phyloP scores from a whole-genome alignment of 371 early-diverging fungal species.

The Mortierella sp. region DNA sequence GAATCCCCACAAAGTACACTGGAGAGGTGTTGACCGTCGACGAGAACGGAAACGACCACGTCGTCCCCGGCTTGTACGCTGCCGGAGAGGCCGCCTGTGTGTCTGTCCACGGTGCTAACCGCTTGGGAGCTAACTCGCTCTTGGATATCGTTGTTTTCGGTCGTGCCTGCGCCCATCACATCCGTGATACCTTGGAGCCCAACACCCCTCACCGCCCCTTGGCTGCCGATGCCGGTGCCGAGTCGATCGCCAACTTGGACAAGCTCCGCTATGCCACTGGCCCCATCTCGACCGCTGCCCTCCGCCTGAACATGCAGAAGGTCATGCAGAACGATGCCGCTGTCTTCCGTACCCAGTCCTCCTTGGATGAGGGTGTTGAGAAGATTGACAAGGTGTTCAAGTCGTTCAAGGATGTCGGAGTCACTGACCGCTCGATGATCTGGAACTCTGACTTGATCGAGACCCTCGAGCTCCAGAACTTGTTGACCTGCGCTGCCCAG shows the following conservation, averaged over 20 bases:
- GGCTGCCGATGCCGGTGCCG: constrained; percentile 87
- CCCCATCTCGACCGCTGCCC: constrained; percentile 83
- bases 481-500: constrained; percentile 96
- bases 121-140: constrained; percentile 98
- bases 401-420: constrained; percentile 87
- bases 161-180: constrained; percentile 95
- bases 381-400: constrained; percentile 90
- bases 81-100: constrained; percentile 96
- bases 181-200: constrained; percentile 90
- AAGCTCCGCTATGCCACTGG: constrained; percentile 90
- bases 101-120: constrained; percentile 98
- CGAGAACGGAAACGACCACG: constrained; percentile 81
- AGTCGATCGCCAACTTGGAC: constrained; percentile 94
- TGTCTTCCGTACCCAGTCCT: constrained; percentile 95
- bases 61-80: constrained; percentile 95
- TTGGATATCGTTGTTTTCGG: constrained; percentile 98
- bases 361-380: constrained; percentile 89
- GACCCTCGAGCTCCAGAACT: constrained; percentile 96
- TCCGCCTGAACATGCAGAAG: constrained; percentile 97
- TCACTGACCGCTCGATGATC: constrained; percentile 94
- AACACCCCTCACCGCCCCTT: constrained; percentile 86
- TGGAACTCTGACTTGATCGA: constrained; percentile 98
- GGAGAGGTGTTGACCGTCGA: constrained; percentile 92
- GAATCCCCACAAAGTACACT: constrained; percentile 97
- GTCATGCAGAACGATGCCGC: constrained; percentile 98